phyloP scores from a whole-genome alignment of 306 rosid genomes.

The Calophaca sinica region DNA sequence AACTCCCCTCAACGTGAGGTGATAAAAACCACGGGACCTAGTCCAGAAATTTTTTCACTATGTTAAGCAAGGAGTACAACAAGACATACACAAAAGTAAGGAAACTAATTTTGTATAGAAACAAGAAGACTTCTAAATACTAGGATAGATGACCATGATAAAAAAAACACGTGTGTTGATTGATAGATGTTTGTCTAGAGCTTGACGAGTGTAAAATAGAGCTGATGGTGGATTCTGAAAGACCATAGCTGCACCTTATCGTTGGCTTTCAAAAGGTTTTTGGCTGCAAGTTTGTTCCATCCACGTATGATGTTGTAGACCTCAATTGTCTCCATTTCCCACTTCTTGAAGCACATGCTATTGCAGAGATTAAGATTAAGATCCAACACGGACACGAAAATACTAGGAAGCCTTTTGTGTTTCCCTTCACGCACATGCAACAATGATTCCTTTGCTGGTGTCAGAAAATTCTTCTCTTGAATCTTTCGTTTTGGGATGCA shows the following conservation, averaged over 20 bases:
- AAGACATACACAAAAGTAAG: no score
- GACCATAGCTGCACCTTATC: conserved; percentile 7
- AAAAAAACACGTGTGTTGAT: no score
- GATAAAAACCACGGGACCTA: no score
- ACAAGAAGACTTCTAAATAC: no score
- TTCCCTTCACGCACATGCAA: neutral
- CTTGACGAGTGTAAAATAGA: conserved; percentile 16
- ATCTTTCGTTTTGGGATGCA: neutral
- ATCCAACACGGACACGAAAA: neutral
- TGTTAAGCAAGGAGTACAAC: no score
- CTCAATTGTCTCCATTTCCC: no score
- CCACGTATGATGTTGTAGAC: neutral
- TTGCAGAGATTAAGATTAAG: neutral
- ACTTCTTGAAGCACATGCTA: neutral
- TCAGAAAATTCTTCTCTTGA: neutral
- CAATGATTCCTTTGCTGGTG: neutral
- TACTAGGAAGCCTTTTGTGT: neutral
- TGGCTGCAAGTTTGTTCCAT: neutral
- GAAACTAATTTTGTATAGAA: no score
- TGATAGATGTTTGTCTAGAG: no score
- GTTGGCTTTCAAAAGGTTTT: neutral
- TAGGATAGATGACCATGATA: no score
- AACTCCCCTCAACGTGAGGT: no score
- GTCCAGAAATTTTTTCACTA: no score
- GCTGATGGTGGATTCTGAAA: neutral